Base-by-base conservation (phyloP, 148 eudicot genomes). In the Rhododendron williamsianum region DNA sequence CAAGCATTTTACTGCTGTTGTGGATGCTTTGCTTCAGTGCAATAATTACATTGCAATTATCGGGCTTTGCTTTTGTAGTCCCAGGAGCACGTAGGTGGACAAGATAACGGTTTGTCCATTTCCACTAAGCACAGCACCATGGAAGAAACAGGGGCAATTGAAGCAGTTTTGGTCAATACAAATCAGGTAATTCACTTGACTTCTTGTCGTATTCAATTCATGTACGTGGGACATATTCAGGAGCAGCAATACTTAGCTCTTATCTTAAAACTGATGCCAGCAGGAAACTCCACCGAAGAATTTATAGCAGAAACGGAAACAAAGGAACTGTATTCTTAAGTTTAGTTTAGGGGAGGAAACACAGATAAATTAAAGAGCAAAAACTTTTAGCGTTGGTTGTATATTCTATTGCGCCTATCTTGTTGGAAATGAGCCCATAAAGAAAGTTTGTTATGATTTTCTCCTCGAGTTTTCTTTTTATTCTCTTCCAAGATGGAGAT, bases 111-210 rank as follows among this genome's bases (percentile, higher is more conserved):
- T 87, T 90, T 93, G 79, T 87, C 98, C 41, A 65, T 91, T 73
- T 90, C 89, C 77, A 91, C 95, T 6, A 85, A 92, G 88, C 95
- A 90, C 76, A 89, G 80, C 78, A 86, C 87, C 76, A 84, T 90
- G 72, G 95, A 90, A 84, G 94, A 91, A 63, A 89, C 95, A 76
- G 94, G 93, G 83, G 92, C 92, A 81, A 95, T 93, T 82, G 95
- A 94, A 88, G 90, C 92, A 65, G 97, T 92, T 58, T 79, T 95
- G 88, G 94, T 96, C 83, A 96, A 96, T 85, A 92, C 99, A 43
- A 96, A 96, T 87, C 94, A 94, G 94, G 99, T 92, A 82, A 83
- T 83, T 63, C 76, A 23, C 45, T 87, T 16, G 78, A 58, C 72
- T 80, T 43, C 13, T 76, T 78, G 72, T 79, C 35, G 27, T 65